These are phyloP conservation scores for Magnaporthiopsis poae DNA, from an alignment of 2,329 filamentous ascomycete species.

Conservation along the genomic window DNA sequence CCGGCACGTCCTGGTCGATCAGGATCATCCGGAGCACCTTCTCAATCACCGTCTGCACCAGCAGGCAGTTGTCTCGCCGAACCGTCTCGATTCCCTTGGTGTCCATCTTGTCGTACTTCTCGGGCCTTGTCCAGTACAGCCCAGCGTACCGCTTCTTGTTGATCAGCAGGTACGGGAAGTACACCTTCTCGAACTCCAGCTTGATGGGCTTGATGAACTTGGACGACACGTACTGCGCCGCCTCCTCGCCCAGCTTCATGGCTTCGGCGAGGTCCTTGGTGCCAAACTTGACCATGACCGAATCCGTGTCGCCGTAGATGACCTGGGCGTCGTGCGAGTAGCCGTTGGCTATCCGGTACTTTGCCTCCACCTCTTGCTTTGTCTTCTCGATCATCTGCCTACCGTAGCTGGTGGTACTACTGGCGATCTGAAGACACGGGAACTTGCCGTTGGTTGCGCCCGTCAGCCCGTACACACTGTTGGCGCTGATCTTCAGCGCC, in stretches of 20 bases:
- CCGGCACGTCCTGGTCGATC: conserved; percentile 81
- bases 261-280: conserved; percentile 75
- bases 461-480: conserved; percentile 94
- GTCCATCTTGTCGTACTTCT: conserved; percentile 99
- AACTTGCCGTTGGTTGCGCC: conserved; percentile 93
- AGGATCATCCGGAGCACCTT: conserved; percentile 91
- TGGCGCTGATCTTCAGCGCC: conserved; percentile 90
- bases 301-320: conserved; percentile 98
- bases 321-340: conserved; percentile 92
- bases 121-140: conserved; percentile 89
- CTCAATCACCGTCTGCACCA: conserved; percentile 95
- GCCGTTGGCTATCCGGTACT: conserved; percentile 85
- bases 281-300: conserved; percentile 98
- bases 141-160: conserved; percentile 99
- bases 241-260: conserved; percentile 93
- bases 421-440: conserved; percentile 87
- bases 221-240: conserved; percentile 73
- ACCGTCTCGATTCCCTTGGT: conserved; percentile 99
- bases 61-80: conserved; percentile 84
- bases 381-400: conserved; percentile 99
- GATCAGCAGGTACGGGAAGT: conserved; percentile 94
- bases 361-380: conserved; percentile 84
- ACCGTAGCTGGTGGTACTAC: conserved; percentile 92
- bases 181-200: conserved; percentile 97
- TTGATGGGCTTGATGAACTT: conserved; percentile 98